These are phyloP conservation scores for Mucor lusitanicus DNA, from an alignment of 371 early-diverging fungal species.

Conservation along the genomic window DNA sequence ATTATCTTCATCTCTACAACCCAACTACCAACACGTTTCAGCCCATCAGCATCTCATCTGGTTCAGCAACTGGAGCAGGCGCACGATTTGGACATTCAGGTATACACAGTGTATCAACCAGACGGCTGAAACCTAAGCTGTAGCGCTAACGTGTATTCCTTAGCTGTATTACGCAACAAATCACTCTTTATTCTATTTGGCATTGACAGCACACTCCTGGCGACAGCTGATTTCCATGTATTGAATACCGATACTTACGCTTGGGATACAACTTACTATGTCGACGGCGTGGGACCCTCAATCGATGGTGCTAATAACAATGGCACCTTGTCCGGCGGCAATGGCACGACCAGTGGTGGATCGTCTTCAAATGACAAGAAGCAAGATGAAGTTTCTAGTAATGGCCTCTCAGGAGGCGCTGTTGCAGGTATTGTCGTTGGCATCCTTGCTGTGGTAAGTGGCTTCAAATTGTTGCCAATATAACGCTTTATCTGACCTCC, in stretches of 20 bases:
- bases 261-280: slow-evolving; percentile 2
- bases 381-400: neutral
- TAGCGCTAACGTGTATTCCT: neutral
- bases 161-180: slow-evolving; percentile 6
- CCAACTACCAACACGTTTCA: neutral
- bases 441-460: slow-evolving; percentile 4
- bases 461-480: neutral
- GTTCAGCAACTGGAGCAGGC: slow-evolving; percentile 5
- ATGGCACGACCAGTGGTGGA: neutral
- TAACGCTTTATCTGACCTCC: neutral
- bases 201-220: slow-evolving; percentile 3
- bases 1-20: slow-evolving; percentile 12
- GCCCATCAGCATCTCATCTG: neutral
- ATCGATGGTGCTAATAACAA: neutral
- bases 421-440: slow-evolving; percentile 20
- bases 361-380: neutral
- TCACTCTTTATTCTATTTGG: slow-evolving; percentile 12
- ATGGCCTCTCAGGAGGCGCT: neutral
- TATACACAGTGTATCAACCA: neutral
- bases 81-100: slow-evolving; percentile 14
- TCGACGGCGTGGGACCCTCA: neutral
- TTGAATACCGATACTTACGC: slow-evolving; percentile 1
- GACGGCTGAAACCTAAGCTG: neutral
- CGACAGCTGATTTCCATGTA: neutral
- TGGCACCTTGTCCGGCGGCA: neutral